Evolutionary conservation across 495 filamentous ascomycete genomes (phyloP).

Genomic region (Copromyces sp.): DNA sequence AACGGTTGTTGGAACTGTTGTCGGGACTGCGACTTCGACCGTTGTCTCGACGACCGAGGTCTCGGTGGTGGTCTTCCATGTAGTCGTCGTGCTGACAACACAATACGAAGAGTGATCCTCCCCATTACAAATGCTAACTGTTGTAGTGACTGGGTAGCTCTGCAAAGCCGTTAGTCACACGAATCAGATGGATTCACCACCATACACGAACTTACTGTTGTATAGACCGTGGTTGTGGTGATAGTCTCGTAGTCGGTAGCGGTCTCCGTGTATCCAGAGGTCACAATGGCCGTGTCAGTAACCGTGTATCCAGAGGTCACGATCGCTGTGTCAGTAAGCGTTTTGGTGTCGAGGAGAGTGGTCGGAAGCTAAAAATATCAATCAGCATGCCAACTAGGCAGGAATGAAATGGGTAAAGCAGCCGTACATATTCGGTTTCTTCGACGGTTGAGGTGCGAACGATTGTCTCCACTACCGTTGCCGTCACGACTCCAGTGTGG

Average conservation of each 20-base stretch:
- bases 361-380: background rate
- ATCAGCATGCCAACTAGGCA: background rate
- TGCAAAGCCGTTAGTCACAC: slow-evolving; percentile 3
- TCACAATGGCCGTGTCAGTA: slow-evolving; percentile 8
- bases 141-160: slow-evolving; percentile 14
- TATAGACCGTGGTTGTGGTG: slow-evolving; percentile 9
- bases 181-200: background rate
- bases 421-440: slow-evolving; percentile 3
- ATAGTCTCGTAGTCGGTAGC: slow-evolving; percentile 14
- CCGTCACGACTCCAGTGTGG: slow-evolving; percentile 3
- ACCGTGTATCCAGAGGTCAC: background rate
- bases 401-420: background rate
- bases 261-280: slow-evolving; percentile 2
- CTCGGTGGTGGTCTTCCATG: slow-evolving; percentile 15
- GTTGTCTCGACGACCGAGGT: slow-evolving; percentile 7
- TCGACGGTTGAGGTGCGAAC: background rate
- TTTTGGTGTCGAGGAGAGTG: slow-evolving; percentile 1
- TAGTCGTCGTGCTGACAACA: slow-evolving; percentile 15
- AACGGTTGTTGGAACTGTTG: slow-evolving; percentile 9
- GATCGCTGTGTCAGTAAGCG: slow-evolving; percentile 4
- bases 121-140: slow-evolving; percentile 12
- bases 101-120: slow-evolving; percentile 6
- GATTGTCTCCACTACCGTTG: background rate
- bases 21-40: background rate
- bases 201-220: slow-evolving; percentile 8